Base-by-base conservation (phyloP, 495 filamentous ascomycete species). In the Parathielavia appendiculata region DNA sequence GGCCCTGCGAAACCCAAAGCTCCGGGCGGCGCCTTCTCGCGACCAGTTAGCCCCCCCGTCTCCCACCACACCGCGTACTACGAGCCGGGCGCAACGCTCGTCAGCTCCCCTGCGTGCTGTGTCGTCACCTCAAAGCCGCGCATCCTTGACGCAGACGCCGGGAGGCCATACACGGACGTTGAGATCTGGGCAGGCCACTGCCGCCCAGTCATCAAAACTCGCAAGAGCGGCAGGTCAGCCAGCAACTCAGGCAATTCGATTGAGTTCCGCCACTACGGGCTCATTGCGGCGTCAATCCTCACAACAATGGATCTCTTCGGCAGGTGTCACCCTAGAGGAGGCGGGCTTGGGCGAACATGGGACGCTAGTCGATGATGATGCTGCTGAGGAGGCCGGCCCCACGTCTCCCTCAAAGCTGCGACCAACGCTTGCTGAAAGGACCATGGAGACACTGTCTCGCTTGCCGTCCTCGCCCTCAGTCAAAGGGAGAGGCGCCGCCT, bases 401-500 rank as follows among this genome's bases (percentile, higher is more conserved):
- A 36, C 34, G 39, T 64, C 32, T 23, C 63, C 60, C 50, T 69
- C 54, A 32, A 74, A 66, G 40, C 69, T 65, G 19, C 66, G 61
- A 13, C 73, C 67, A 4, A 76, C 76, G 0, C 71, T 79, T 10
- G 58, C 72, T 8, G 77, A 80, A 50, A 69, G 77, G 55, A 80
- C 77, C 10, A 73, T 80, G 11, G 75, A 80, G 61, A 79, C 77
- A 0, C 61, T 80, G 16, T 64, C 75, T 12, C 73, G 75, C 23
- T 26, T 80, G 17, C 76, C 77, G 9, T 77, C 75, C 0, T 79
- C 77, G 14, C 77, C 77, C 4, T 74, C 74, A 4, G 59, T 74
- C 3, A 76, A 73, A 22, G 69, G 71, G 9, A 69, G 66, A 60
- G 62, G 57, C 54, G 66, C 57, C 36, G 61, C 60, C 48, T 72